phyloP scores from a whole-genome alignment of 1,284 basidiomycete genomes.

The Hemileia vastatrix region DNA sequence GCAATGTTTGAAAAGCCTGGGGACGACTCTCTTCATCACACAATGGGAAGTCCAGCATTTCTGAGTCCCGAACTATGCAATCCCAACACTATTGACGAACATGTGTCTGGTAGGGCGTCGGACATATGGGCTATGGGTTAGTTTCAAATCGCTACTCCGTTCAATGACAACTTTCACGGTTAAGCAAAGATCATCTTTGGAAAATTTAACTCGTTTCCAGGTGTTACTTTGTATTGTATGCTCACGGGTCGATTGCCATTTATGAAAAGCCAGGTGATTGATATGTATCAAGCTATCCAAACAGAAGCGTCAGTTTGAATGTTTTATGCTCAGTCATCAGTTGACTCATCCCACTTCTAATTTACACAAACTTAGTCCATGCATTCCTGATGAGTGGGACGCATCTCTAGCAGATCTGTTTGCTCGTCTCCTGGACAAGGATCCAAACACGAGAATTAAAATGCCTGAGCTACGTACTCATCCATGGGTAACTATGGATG shows the following conservation, averaged over 20 bases:
- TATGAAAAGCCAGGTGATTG: conserved; percentile 48
- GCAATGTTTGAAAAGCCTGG: conserved; percentile 50
- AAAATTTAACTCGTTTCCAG: conserved; percentile 27
- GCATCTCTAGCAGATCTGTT: conserved; percentile 43
- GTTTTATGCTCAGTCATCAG: background rate
- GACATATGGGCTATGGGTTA: conserved; percentile 52
- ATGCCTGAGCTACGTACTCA: conserved; percentile 46
- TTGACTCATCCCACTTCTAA: background rate
- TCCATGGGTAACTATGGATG: conserved; percentile 46
- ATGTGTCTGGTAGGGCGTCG: conserved; percentile 48
- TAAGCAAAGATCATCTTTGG: background rate
- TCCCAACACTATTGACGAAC: conserved; percentile 18
- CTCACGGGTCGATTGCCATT: conserved; percentile 51
- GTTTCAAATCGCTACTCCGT: conserved; percentile 10
- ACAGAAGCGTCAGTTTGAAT: conserved; percentile 44
- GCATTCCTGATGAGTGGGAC: conserved; percentile 44
- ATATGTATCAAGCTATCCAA: conserved; percentile 49
- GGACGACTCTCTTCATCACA: conserved; percentile 47
- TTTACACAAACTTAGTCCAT: background rate
- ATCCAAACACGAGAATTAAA: conserved; percentile 42
- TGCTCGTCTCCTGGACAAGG: conserved; percentile 45
- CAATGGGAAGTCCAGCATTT: conserved; percentile 52
- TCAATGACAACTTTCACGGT: background rate
- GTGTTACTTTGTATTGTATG: conserved; percentile 53
- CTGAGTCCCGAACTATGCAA: conserved; percentile 50